phyloP scores from a whole-genome alignment of 345 rosid genomes.

The Acer negundo region DNA sequence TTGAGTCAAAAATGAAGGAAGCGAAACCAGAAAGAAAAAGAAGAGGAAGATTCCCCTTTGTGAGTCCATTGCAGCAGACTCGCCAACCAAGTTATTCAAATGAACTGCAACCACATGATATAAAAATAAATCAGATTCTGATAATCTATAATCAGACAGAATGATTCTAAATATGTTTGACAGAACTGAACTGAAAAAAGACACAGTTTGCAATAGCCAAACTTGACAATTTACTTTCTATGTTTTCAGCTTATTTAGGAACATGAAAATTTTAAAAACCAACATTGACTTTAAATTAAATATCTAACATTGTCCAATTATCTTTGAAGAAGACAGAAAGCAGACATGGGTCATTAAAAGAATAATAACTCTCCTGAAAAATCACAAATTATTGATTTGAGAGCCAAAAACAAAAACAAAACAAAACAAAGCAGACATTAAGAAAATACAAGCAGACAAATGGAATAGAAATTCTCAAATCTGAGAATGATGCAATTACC shows the following conservation, averaged over 20 bases:
- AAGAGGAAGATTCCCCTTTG: slow-evolving; percentile 47
- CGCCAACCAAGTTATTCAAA: slow-evolving; percentile 20
- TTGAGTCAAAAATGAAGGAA: slow-evolving; percentile 50
- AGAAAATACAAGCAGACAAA: not conserved
- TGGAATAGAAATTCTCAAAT: not conserved
- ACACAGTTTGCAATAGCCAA: not conserved
- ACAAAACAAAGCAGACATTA: not conserved
- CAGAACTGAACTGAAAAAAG: not conserved
- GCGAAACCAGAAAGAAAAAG: slow-evolving; percentile 40
- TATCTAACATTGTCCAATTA: not conserved
- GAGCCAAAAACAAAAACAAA: too few species aligned
- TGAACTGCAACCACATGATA: slow-evolving; percentile 31
- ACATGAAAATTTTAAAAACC: slow-evolving; percentile 6
- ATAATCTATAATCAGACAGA: not conserved
- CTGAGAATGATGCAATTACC: not conserved
- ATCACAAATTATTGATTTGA: not conserved
- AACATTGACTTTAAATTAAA: slow-evolving; percentile 4
- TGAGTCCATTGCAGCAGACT: slow-evolving; percentile 12
- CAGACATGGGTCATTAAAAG: not conserved
- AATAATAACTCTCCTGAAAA: slow-evolving; percentile 12
- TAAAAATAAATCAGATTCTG: not conserved
- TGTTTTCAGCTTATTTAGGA: not conserved
- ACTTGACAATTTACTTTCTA: not conserved
- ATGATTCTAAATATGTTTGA: not conserved
- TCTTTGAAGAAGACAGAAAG: not conserved